Evolutionary conservation across 768 basidiomycete genomes (phyloP).

Genomic region (Auriscalpium vulgare): DNA sequence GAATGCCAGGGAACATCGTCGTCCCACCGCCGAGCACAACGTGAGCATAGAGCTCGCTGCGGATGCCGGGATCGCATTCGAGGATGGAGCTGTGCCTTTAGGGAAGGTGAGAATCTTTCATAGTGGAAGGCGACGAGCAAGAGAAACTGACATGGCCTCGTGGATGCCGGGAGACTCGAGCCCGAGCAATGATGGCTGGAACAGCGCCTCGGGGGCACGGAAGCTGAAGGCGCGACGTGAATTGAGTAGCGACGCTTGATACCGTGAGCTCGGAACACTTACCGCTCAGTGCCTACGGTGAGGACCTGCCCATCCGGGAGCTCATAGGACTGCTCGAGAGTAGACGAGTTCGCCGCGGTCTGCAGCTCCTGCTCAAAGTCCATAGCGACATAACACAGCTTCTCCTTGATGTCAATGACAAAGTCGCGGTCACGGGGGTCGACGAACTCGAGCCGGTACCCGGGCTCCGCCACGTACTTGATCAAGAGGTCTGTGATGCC

Average conservation of each 20-base stretch:
- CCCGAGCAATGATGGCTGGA: constrained; percentile 48
- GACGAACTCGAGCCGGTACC: constrained; percentile 69
- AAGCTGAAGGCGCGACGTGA: constrained; percentile 26
- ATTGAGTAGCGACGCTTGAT: not conserved
- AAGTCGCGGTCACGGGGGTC: constrained; percentile 89
- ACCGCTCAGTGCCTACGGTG: constrained; percentile 65
- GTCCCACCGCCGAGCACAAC: constrained; percentile 62
- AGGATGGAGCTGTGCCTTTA: constrained; percentile 47
- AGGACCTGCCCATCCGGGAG: constrained; percentile 89
- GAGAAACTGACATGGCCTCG: constrained; percentile 41
- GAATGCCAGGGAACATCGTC: constrained; percentile 86
- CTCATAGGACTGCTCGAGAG: constrained; percentile 89
- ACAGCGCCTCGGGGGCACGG: constrained; percentile 46
- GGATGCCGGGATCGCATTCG: constrained; percentile 73
- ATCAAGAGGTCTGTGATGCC: constrained; percentile 79
- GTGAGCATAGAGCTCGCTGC: constrained; percentile 72
- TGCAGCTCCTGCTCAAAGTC: constrained; percentile 91
- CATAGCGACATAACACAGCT: constrained; percentile 86
- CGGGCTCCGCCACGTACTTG: constrained; percentile 83
- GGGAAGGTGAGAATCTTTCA: constrained; percentile 1
- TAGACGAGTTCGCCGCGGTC: constrained; percentile 78
- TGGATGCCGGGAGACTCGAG: constrained; percentile 80
- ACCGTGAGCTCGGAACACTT: constrained; percentile 3
- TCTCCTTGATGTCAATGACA: constrained; percentile 90
- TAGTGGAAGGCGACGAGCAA: not conserved